Percentiles rank a stretch among this genome's conserved stretches.
Evolutionary conservation across 2,329 filamentous ascomycete genomes (phyloP).

Genomic region (Fusarium sp.): DNA sequence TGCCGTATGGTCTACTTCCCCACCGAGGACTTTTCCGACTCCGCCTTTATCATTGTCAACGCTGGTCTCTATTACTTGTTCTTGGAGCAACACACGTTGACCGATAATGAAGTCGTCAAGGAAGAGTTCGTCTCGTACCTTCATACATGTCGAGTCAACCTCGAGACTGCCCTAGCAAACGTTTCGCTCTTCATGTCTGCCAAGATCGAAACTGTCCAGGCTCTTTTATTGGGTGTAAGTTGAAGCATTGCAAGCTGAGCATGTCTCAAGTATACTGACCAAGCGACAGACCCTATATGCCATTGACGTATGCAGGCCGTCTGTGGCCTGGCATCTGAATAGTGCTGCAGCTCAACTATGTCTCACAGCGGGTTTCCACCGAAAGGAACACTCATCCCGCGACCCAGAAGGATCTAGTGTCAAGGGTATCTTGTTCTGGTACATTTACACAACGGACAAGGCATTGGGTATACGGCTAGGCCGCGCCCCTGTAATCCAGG

Average conservation of each 20-base stretch:
- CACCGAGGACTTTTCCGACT: constrained; percentile 62
- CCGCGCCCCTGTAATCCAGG: constrained; percentile 67
- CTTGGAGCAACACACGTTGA: constrained; percentile 57
- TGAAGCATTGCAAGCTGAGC: neutral
- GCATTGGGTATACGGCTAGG: constrained; percentile 70
- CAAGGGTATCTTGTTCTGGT: constrained; percentile 61
- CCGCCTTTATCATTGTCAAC: constrained; percentile 64
- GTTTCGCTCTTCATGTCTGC: constrained; percentile 69
- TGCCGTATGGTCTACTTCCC: constrained; percentile 65
- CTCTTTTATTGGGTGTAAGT: constrained; percentile 68
- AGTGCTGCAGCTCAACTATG: constrained; percentile 70
- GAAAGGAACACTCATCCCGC: constrained; percentile 47
- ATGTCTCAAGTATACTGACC: constrained; percentile 3
- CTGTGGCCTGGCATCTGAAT: constrained; percentile 73
- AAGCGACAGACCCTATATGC: constrained; percentile 66
- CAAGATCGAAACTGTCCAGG: constrained; percentile 66
- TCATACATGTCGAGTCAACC: constrained; percentile 59
- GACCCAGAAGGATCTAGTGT: constrained; percentile 49
- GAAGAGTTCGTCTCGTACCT: constrained; percentile 54
- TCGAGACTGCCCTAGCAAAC: constrained; percentile 63
- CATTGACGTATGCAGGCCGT: constrained; percentile 71
- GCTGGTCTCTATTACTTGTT: constrained; percentile 63
- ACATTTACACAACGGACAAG: constrained; percentile 69
- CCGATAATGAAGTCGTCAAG: constrained; percentile 46
- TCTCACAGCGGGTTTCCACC: constrained; percentile 72